These are phyloP conservation scores for Gnaphalium uliginosum DNA, from an alignment of 129 eudicot species.

Conservation along the genomic window DNA sequence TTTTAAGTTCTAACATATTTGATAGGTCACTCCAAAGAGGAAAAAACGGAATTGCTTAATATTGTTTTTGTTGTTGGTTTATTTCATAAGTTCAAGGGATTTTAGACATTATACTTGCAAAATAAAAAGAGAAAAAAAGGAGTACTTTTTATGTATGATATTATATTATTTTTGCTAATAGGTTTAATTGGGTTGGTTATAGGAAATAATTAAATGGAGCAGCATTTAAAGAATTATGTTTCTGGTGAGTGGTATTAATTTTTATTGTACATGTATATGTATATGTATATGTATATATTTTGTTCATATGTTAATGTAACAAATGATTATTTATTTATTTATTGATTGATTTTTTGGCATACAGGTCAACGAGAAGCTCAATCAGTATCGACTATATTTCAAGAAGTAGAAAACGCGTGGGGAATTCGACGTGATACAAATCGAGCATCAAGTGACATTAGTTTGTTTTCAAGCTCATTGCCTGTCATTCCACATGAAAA, in stretches of 20 bases:
- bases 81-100: constrained; percentile 14
- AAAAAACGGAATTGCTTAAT: neutral
- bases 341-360: neutral
- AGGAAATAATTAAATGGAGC: constrained; percentile 43
- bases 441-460: constrained; percentile 63
- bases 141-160: neutral
- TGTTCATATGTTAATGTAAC: constrained; percentile 9
- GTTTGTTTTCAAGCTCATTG: constrained; percentile 81
- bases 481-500: constrained; percentile 72
- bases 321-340: neutral
- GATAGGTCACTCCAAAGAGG: too few relatives aligned
- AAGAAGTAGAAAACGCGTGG: constrained; percentile 60
- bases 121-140: too few relatives aligned
- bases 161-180: constrained; percentile 24
- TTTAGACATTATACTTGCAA: neutral
- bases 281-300: neutral
- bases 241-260: constrained; percentile 29
- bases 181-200: constrained; percentile 25
- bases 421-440: constrained; percentile 38
- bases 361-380: constrained; percentile 44
- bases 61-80: neutral
- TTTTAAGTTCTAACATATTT: neutral
- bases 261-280: neutral
- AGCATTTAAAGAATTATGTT: constrained; percentile 26
- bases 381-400: constrained; percentile 36